phyloP scores from a whole-genome alignment of 345 rosid species.

The Combretum micranthum region DNA sequence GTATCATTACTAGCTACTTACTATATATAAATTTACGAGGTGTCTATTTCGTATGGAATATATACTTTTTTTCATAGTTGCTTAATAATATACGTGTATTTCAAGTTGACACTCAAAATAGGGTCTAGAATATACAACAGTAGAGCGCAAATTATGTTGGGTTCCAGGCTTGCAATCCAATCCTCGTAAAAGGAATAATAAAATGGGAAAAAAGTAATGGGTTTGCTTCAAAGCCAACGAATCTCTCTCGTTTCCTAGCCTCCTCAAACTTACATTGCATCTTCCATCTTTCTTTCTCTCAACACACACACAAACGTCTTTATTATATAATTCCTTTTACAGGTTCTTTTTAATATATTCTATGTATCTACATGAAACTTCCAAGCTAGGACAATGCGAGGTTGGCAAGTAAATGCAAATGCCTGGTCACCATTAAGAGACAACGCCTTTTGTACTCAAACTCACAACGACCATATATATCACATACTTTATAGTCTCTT shows the following conservation, averaged over 20 bases:
- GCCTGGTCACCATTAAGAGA: conserved; percentile 5
- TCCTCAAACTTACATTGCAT: conserved; percentile 1
- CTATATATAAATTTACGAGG: too few species aligned
- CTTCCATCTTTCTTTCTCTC: conserved; percentile 1
- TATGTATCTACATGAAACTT: conserved; percentile 15
- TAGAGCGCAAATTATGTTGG: not conserved
- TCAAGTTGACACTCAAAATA: too few species aligned
- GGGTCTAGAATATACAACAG: too few species aligned
- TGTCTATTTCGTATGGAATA: too few species aligned
- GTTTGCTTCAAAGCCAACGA: conserved; percentile 71
- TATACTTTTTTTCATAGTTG: too few species aligned
- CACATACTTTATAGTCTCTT: not conserved
- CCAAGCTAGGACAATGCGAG: conserved; percentile 35
- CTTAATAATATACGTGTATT: too few species aligned
- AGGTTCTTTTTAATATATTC: not conserved
- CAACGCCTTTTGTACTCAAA: conserved; percentile 13
- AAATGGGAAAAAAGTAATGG: conserved; percentile 28
- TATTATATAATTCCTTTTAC: not conserved
- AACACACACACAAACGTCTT: not conserved
- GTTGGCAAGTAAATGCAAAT: conserved; percentile 20
- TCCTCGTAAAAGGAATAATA: conserved; percentile 30
- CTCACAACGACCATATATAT: not conserved
- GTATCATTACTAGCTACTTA: too few species aligned
- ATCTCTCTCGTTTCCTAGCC: conserved; percentile 22
- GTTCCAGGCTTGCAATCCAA: conserved; percentile 64